A percentile compares a stretch with the other conserved stretches of the same genome.
Conservation (phyloP, 2,329 filamentous ascomycete species). For the Teratosphaeria nubilosa region DNA sequence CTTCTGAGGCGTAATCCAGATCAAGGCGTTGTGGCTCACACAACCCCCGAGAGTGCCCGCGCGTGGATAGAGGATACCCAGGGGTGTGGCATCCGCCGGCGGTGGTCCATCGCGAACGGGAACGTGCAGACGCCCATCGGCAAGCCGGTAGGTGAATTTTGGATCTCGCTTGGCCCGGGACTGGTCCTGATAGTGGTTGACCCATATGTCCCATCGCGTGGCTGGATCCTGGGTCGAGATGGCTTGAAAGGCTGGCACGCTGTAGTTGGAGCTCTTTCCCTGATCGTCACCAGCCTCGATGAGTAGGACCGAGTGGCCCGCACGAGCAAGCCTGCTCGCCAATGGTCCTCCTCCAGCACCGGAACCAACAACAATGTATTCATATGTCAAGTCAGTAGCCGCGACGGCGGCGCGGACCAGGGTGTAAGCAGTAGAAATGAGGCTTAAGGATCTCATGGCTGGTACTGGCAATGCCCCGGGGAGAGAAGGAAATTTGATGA, state of each 20-base stretch:
- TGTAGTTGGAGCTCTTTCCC: constrained; percentile 39
- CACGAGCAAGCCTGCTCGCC: constrained; percentile 47
- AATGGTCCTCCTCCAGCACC: constrained; percentile 51
- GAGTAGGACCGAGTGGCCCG: constrained; percentile 49
- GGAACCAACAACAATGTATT: not conserved
- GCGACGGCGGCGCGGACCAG: not conserved
- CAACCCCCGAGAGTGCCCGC: constrained; percentile 48
- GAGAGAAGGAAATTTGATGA: not conserved
- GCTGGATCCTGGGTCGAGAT: constrained; percentile 45
- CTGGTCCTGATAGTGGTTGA: constrained; percentile 48
- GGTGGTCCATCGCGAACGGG: constrained; percentile 33
- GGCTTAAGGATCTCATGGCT: not conserved
- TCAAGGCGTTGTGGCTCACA: constrained; percentile 49
- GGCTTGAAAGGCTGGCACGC: constrained; percentile 44
- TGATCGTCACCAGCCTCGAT: constrained; percentile 52
- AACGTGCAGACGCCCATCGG: constrained; percentile 40
- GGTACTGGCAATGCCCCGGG: not conserved
- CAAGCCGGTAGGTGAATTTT: constrained; percentile 48
- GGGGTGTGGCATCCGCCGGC: constrained; percentile 30
- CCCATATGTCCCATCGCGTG: constrained; percentile 52
- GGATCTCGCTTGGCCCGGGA: constrained; percentile 43
- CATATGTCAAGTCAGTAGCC: not conserved
- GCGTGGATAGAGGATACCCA: constrained; percentile 49
- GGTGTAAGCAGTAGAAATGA: not conserved
- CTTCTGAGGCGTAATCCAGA: constrained; percentile 47